Base-by-base conservation (phyloP, 345 rosid species). In the Bruguiera sexangula region DNA sequence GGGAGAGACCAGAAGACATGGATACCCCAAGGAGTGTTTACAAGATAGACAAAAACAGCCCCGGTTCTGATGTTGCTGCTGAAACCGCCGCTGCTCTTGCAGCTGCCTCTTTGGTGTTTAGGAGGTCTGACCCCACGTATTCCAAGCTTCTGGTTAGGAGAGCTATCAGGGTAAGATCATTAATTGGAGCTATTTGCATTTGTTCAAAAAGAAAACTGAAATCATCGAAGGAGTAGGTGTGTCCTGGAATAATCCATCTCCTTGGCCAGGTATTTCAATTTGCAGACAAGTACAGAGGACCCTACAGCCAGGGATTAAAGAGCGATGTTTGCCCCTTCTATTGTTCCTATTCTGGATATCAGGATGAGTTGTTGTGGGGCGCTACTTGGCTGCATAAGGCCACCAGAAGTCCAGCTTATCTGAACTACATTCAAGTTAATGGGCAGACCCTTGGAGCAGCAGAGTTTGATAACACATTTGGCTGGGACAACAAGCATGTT, bases 1-100 rank as follows among this genome's bases (percentile, higher is more conserved):
- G 94, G 92, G 66, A 77, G 79, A 81, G 92, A 63, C 97, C 90
- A 0, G 90, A 91, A 58, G 78, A 75, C 20, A 75, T 75, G 73
- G 73, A 68, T 18, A 75, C 78, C 6, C 73, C 73, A 26, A 75
- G 78, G 50, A 75, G 66, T 58, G 80, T 75, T 46, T 72, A 54
- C 27, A 75, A 71, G 69, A 54, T 79, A n/a, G 79, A 75, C 71
- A 50, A 37, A 46, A 26, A 64, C 21, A 55, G 67, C 20, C 79
- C 82, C 48, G 82, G 82, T 39, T 71, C 82, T 15, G 82, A 79
- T 26, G 79, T 79, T 24, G 82, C 82, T 20, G 82, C 70, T 32
- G 82, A 79, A 68, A 79, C 82, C 20, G 82, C 82, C 20, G 79
- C 79, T 39, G 82, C 82, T 52, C 60, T 79, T 37, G 79, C 79